Percentiles rank a stretch among this genome's conserved stretches.
Evolutionary conservation across 2,329 filamentous ascomycete species (phyloP).

Genomic region (Colletotrichum abscissum): DNA sequence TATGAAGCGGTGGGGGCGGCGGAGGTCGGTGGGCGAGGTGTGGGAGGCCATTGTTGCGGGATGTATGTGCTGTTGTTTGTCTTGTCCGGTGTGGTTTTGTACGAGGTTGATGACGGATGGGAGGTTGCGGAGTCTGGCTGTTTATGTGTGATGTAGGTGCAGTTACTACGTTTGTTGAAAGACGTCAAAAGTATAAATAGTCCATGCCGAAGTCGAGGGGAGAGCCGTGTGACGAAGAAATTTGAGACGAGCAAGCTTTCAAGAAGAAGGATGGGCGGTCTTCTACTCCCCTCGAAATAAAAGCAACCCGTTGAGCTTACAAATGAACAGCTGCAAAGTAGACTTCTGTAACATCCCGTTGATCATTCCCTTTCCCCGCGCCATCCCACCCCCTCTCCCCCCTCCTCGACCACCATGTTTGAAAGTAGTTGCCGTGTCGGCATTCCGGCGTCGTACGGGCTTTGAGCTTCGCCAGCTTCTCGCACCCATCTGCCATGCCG

Average conservation of each 20-base stretch:
- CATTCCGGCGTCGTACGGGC: conserved; percentile 11
- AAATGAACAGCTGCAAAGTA: background rate
- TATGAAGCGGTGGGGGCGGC: conserved; percentile 42
- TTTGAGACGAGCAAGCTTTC: background rate
- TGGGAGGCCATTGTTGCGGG: conserved; percentile 14
- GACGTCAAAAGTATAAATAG: background rate
- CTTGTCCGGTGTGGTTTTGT: background rate
- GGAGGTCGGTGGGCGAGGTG: conserved; percentile 12
- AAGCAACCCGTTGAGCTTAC: background rate
- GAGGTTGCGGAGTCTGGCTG: no score
- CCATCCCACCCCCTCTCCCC: background rate
- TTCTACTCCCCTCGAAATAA: conserved; percentile 3
- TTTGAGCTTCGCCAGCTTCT: no score
- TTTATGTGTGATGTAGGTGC: background rate
- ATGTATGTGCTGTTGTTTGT: background rate
- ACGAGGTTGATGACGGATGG: no score
- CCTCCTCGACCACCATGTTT: background rate
- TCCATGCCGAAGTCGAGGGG: background rate
- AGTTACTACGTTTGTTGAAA: background rate
- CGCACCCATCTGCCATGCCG: no score
- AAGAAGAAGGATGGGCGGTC: background rate
- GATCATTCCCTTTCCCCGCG: background rate
- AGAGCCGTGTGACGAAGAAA: background rate
- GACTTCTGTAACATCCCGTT: background rate
- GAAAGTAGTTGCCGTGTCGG: conserved; percentile 22